Evolutionary conservation across 805 yeast genomes (phyloP).

Genomic region (Teunomyces panamensis): DNA sequence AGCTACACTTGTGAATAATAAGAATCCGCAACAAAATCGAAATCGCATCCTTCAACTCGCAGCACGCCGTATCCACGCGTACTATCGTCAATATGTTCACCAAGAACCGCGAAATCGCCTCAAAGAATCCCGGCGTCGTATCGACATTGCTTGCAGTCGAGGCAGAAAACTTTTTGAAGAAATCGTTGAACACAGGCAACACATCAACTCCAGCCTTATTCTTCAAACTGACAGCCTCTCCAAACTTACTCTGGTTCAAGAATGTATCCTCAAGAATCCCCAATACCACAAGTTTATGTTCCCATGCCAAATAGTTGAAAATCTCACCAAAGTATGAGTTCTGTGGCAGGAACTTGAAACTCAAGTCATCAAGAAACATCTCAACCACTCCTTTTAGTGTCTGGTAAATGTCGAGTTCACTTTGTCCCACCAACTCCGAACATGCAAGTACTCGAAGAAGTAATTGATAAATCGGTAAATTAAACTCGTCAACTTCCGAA

Average conservation of each 20-base stretch:
- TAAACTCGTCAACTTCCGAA: conserved; percentile 29
- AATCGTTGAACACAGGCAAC: conserved; percentile 40
- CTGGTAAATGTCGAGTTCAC: conserved; percentile 8
- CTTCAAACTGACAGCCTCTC: background rate
- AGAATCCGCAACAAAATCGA: conserved; percentile 52
- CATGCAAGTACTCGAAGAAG: conserved; percentile 20
- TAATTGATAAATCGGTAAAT: conserved; percentile 31
- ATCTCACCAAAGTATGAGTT: conserved; percentile 42
- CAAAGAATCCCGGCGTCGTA: conserved; percentile 19
- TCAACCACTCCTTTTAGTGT: conserved; percentile 13
- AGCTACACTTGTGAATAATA: conserved; percentile 53
- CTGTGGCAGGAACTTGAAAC: conserved; percentile 23
- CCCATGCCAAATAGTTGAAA: conserved; percentile 31
- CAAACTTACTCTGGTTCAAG: conserved; percentile 10
- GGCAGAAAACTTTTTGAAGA: conserved; percentile 46
- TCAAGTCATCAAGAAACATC: conserved; percentile 16
- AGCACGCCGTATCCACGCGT: background rate
- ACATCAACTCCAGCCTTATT: conserved; percentile 15
- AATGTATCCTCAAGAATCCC: conserved; percentile 27
- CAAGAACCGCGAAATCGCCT: conserved; percentile 19
- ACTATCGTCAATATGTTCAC: conserved; percentile 13
- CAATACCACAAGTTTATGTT: conserved; percentile 24
- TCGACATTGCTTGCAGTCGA: conserved; percentile 22
- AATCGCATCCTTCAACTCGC: conserved; percentile 23
- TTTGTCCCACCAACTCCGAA: conserved; percentile 11